A percentile compares a stretch with the other conserved stretches of the same genome.
phyloP scores from a whole-genome alignment of 306 rosid genomes.

The Lagenaria siceraria region DNA sequence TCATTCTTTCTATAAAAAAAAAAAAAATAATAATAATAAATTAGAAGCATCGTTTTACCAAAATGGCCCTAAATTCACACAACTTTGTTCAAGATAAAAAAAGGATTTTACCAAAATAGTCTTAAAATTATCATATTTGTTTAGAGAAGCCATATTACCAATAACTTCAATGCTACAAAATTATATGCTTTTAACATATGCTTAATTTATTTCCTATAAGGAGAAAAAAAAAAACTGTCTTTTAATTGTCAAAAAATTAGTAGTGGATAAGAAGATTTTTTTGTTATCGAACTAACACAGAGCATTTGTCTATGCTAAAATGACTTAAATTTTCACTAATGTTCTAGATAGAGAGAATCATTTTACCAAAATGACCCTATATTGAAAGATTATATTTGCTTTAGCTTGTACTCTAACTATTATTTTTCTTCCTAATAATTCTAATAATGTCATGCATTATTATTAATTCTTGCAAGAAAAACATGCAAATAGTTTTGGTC shows the following conservation, averaged over 20 bases:
- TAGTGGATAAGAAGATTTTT: too few relatives aligned
- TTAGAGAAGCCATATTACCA: not conserved
- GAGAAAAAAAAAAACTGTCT: too few relatives aligned
- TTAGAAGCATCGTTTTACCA: not conserved
- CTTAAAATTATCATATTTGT: not conserved
- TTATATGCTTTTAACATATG: too few relatives aligned
- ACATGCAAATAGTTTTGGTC: not conserved
- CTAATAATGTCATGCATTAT: not conserved
- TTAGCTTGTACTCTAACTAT: not conserved
- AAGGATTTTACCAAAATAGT: not conserved
- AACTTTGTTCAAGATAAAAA: not conserved
- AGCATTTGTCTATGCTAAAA: not conserved
- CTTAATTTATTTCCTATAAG: too few relatives aligned
- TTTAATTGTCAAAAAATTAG: too few relatives aligned
- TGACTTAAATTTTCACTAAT: not conserved
- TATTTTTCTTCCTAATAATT: not conserved
- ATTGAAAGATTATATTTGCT: not conserved
- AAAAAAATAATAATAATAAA: too few relatives aligned
- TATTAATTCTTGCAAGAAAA: conserved; percentile 8
- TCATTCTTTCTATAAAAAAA: not conserved
- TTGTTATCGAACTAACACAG: not conserved
- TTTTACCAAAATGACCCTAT: not conserved
- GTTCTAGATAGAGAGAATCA: not conserved
- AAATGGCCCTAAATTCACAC: not conserved
- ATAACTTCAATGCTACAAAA: too few relatives aligned